Base-by-base conservation (phyloP, 306 rosid species). In the Trifolium pratense region DNA sequence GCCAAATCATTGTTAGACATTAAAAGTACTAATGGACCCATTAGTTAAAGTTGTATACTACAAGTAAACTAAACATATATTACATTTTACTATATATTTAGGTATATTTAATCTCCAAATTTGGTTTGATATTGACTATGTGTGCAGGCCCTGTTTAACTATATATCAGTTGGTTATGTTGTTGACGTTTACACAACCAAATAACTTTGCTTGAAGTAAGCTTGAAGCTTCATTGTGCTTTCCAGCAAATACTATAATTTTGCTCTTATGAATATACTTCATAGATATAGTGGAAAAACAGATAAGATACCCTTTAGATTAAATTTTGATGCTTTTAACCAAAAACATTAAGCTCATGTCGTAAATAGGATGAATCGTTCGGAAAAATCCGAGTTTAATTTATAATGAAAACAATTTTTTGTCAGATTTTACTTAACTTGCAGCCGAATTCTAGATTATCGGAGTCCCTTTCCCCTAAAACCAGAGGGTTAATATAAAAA, bases 161-260 rank as follows among this genome's bases (percentile, higher is more conserved):
- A 17, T 53, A 43, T 42, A 64, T 15, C 42, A 26, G 6, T 80
- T 63, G 67, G 81, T 66, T 67, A 70, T 73, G 76, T 34, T 69
- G 83, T 78, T 83, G 86, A 52, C 80, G 71, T 78, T 79, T 82
- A 79, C 80, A 61, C 89, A 75, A 80, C 85, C 86, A 14, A 51
- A 34, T n/a, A 66, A 58, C 80, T 72, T 83, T 83, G 88, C 81
- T 83, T 81, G 45, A 83, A 85, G 88, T 71, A 79, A 74, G 80
- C 80, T 84, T 81, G 68, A 79, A 70, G 75, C 60, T 75, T 81
- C 78, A 1, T 37, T 73, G 36, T 49, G 53, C 66, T 13, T 68
- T 70, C 59, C 29, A 74, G 61, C 36, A 59, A 59, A 59, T 59
- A 29, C 32, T 29, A 29, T 59, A 59, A 59, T 15, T 59, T 31